Base-by-base conservation (phyloP, 768 basidiomycete species). In the Tylopilus sp. region DNA sequence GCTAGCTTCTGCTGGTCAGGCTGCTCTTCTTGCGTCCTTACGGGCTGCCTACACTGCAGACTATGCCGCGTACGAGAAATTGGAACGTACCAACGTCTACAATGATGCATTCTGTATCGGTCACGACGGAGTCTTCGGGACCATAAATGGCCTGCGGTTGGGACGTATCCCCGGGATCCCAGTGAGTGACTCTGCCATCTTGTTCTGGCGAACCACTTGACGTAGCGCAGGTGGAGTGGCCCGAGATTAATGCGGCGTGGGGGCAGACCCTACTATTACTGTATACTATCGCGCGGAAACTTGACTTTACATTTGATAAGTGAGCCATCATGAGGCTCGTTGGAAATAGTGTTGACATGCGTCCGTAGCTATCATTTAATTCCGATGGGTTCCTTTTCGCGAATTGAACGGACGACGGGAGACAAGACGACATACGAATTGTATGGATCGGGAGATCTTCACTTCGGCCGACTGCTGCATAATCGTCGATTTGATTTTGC, bases 161-260 rank as follows among this genome's bases (percentile, higher is more conserved):
- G 97, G 97, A 4, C 82, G 95, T 56, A 84, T 95, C 10, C 83
- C 89, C 40, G 83, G 85, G 25, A 84, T 88, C 41, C 85, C 83
- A n/a, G 90, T 91, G 65, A 38, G 83, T 73, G 42, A 13, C 22
- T 44, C 17, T 45, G 40, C 7, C 40, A 31, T 23, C n/a, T 35
- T 51, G 52, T 35, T 25, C 11, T 50, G 15, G 21, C 42, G 22
- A 35, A 51, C 48, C 52, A 51, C 44, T 59, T 49, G 58, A 57
- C 26, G 13, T 39, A n/a, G 33, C 52, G 9, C 55, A 91, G 84
- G 95, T 98, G 26, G 97, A 98, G 65, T 99, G 95, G 95, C 82
- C 91, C 3, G 97, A 99, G 71, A 94, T 98, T 67, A 98, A 98
- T 64, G 97, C 97, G 11, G 97, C 97, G 17, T 97, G 95, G 94